A percentile compares a stretch with the other conserved stretches of the same genome.
Evolutionary conservation across 441 rosid genomes (phyloP).

Genomic region (Erodium trifolium): DNA sequence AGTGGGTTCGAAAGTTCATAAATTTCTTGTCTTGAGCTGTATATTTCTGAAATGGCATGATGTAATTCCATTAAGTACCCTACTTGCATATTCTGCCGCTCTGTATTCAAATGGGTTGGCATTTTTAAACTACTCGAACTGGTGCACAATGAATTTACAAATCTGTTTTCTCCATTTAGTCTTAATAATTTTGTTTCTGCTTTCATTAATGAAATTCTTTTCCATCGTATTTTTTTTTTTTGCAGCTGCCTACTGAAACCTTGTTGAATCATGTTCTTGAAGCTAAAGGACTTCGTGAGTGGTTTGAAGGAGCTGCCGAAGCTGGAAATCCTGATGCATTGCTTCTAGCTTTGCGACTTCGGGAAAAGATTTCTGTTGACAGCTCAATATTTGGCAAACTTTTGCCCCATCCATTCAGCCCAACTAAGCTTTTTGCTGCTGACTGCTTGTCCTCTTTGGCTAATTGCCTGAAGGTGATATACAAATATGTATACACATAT

Average conservation of each 20-base stretch:
- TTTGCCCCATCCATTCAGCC: constrained; percentile 67
- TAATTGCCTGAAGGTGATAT: constrained; percentile 74
- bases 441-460: constrained; percentile 54
- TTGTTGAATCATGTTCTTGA: constrained; percentile 54
- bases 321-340: constrained; percentile 89
- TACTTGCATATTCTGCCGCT: background rate
- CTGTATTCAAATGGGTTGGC: background rate
- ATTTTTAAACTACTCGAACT: background rate
- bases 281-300: constrained; percentile 54
- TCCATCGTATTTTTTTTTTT: constrained; percentile 12
- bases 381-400: constrained; percentile 43
- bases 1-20: too few species aligned
- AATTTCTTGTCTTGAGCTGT: too few species aligned
- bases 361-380: constrained; percentile 47
- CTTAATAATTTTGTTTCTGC: background rate
- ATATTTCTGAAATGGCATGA: background rate
- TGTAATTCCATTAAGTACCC: background rate
- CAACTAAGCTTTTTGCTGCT: constrained; percentile 54
- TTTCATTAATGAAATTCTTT: background rate
- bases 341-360: constrained; percentile 71
- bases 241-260: constrained; percentile 65
- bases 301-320: constrained; percentile 63
- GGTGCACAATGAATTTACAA: background rate
- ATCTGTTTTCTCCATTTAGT: background rate
- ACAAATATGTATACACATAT: background rate